A percentile compares a stretch with the other conserved stretches of the same genome.
phyloP scores from a whole-genome alignment of 805 yeast genomes.

The Saccharomyces mikatae region DNA sequence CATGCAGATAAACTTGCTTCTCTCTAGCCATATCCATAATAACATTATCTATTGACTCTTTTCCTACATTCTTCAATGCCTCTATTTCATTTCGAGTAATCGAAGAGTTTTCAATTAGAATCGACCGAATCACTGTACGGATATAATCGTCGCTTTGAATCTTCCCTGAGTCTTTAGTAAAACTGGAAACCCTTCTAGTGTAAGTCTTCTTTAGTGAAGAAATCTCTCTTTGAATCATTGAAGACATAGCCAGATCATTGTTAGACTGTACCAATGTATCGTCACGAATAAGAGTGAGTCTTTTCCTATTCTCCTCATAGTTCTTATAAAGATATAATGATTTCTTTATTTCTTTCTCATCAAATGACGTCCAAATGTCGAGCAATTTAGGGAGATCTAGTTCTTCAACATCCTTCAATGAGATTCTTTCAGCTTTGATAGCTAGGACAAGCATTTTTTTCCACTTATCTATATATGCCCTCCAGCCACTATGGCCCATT shows the following conservation, averaged over 20 bases:
- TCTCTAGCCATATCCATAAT: constrained; percentile 40
- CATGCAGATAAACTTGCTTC: constrained; percentile 46
- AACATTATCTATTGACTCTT: constrained; percentile 42
- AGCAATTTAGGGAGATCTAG: constrained; percentile 47
- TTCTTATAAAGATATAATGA: constrained; percentile 24
- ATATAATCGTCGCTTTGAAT: constrained; percentile 17
- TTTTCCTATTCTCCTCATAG: constrained; percentile 40
- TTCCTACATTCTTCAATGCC: constrained; percentile 35
- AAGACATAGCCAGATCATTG: constrained; percentile 44
- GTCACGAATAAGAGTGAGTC: constrained; percentile 37
- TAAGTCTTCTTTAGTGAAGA: constrained; percentile 37
- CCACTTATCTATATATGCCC: constrained; percentile 50
- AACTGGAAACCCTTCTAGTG: constrained; percentile 22
- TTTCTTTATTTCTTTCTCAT: constrained; percentile 21
- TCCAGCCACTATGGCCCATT: constrained; percentile 51
- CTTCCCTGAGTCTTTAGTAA: background rate
- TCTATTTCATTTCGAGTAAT: constrained; percentile 25
- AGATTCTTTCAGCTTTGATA: constrained; percentile 47
- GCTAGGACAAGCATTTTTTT: constrained; percentile 54
- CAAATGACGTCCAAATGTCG: constrained; percentile 57
- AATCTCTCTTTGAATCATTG: constrained; percentile 67
- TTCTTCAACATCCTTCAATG: constrained; percentile 41
- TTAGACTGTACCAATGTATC: constrained; percentile 19
- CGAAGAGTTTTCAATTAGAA: constrained; percentile 26
- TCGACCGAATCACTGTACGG: constrained; percentile 30